Evolutionary conservation across 495 filamentous ascomycete genomes (phyloP).

Genomic region (Neohortaea acidophila): DNA sequence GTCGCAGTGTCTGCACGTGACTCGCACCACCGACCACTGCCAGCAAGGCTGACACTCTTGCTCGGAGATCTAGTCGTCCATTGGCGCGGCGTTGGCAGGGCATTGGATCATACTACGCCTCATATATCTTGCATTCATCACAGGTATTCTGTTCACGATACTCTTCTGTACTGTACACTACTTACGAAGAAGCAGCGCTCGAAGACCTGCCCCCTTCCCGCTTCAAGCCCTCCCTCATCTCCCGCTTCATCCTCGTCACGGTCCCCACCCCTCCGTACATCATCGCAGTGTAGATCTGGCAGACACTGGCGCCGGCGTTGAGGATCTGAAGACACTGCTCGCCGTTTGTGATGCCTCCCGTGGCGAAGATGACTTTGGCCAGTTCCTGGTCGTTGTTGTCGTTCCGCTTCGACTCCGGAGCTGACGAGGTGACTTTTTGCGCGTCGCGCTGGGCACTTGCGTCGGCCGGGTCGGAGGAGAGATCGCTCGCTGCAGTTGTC

Average conservation of each 20-base stretch:
- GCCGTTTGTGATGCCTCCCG: constrained; percentile 77
- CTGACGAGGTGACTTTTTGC: constrained; percentile 5
- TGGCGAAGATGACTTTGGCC: constrained; percentile 90
- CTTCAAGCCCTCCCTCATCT: constrained; percentile 50
- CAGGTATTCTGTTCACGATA: not conserved
- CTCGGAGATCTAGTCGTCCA: not conserved
- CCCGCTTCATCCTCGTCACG: constrained; percentile 69
- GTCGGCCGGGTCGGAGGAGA: not conserved
- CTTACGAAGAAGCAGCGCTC: not conserved
- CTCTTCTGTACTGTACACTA: not conserved
- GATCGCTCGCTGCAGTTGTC: not conserved
- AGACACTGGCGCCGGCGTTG: constrained; percentile 73
- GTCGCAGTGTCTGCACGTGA: no score
- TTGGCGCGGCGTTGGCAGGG: constrained; percentile 1
- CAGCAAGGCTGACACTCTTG: no score
- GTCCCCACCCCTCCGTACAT: constrained; percentile 79
- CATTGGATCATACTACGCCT: not conserved
- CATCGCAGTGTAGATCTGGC: constrained; percentile 62
- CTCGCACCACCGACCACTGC: no score
- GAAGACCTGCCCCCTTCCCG: not conserved
- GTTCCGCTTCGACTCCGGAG: not conserved
- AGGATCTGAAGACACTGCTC: constrained; percentile 62
- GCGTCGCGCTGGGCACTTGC: constrained; percentile 12
- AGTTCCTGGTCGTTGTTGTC: constrained; percentile 17
- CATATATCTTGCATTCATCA: not conserved